Evolutionary conservation across 208 protist species (phyloP), one percentile per base, ranked within the genome.

Genomic region (Crithidia mellificae): DNA sequence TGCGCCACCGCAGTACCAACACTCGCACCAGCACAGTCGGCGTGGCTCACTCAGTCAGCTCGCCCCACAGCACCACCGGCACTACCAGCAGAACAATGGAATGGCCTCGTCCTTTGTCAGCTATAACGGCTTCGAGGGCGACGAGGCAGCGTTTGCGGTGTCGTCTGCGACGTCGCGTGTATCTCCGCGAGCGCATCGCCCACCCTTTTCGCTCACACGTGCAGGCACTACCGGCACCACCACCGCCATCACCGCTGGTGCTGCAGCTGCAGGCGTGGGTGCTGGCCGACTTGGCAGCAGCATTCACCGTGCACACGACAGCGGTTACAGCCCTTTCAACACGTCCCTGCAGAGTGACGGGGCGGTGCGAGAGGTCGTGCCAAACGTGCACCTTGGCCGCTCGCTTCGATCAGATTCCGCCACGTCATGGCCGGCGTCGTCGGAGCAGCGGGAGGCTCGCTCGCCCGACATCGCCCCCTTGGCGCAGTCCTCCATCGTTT

Each of bases 341-440:
- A 8, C 32, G n/a, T 74, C 68, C 20, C 30, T 74, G 38, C 51
- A 41, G 7, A 66, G 62, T 58, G 34, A 69, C 62, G 6, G 24
- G 7, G 15, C 32, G 9, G 54, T 25, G 53, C 1, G 19, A 12
- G 64, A 59, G 4, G 53, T 47, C 27, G 47, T 63, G 52, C 66
- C 66, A 27, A 57, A 46, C 38, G 58, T 68, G 36, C 38, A 53
- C 19, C 29, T 71, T 8, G 58, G 58, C 25, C 30, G 29, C 0
- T 47, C 50, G 17, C 17, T 38, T 49, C 36, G 72, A 11, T 67
- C 57, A 19, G 27, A 47, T 22, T 70, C 50, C 7, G 57, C 51
- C 3, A 38, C n/a, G 4, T 66, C 44, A n/a, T 63, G 39, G 49
- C 34, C 61, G 39, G 25, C 32, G 27, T 66, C 49, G 6, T 49